Conservation (phyloP, 2,329 filamentous ascomycete species). For the Penicillium verrucosum region DNA sequence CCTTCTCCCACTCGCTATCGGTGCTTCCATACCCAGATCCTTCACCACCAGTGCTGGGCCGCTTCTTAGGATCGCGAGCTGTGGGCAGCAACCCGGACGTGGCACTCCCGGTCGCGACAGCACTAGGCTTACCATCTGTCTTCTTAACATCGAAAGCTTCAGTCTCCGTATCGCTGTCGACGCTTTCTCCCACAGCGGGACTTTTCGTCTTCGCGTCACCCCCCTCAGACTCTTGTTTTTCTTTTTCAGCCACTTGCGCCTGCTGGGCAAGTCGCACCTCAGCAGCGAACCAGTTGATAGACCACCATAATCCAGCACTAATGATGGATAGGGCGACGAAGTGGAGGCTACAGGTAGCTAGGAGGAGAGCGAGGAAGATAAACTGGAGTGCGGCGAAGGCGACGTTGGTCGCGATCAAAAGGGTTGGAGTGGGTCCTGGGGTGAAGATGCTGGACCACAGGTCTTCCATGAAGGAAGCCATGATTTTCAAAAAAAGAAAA, state of each 20-base stretch:
- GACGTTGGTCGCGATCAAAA: conserved; percentile 84
- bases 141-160: conserved; percentile 29
- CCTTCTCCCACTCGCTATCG: conserved; percentile 97
- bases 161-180: conserved; percentile 47
- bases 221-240: conserved; percentile 42
- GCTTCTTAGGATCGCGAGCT: conserved; percentile 43
- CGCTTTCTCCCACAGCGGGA: conserved; percentile 31
- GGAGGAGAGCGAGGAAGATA: conserved; percentile 70
- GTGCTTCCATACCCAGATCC: conserved; percentile 65
- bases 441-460: conserved; percentile 94
- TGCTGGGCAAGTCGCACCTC: conserved; percentile 56
- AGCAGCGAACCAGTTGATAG: conserved; percentile 93
- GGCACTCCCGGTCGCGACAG: conserved; percentile 19
- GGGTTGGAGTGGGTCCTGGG: conserved; percentile 80
- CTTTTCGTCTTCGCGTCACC: conserved; percentile 26
- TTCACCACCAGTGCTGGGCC: conserved; percentile 47
- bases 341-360: conserved; percentile 83
- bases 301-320: conserved; percentile 80
- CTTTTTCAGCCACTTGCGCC: conserved; percentile 46
- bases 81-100: conserved; percentile 50
- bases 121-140: conserved; percentile 6
- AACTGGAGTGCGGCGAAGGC: conserved; percentile 83
- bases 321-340: conserved; percentile 78
- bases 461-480: conserved; percentile 62
- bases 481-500: conserved; percentile 18